A percentile compares a stretch with the other conserved stretches of the same genome.
These are phyloP conservation scores for Quercus variabilis DNA, from an alignment of 306 rosid genomes.

Conservation along the genomic window DNA sequence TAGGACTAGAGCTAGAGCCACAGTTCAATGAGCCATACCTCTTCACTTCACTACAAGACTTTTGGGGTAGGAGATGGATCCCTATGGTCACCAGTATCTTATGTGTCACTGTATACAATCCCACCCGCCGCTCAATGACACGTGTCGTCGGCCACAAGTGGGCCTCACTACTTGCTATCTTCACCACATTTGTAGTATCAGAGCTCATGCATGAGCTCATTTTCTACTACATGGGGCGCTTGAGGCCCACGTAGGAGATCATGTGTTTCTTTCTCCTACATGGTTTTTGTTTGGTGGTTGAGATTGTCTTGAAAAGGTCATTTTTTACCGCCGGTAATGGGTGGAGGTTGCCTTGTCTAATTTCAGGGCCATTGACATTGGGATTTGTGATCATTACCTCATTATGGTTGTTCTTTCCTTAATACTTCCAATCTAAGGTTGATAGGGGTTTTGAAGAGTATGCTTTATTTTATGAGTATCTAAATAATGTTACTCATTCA, in stretches of 20 bases:
- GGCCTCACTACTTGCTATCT: conserved; percentile 42
- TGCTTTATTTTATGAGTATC: conserved; percentile 36
- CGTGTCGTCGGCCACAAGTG: conserved; percentile 19
- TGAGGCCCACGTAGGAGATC: conserved; percentile 50
- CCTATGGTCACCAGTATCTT: conserved; percentile 54
- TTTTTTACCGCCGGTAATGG: not conserved
- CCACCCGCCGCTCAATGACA: conserved; percentile 4
- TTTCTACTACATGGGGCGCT: conserved; percentile 43
- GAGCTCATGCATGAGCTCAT: conserved; percentile 68
- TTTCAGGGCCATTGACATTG: conserved; percentile 46
- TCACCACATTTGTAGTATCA: conserved; percentile 46
- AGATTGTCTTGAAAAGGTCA: conserved; percentile 44
- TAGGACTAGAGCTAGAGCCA: conserved; percentile 58
- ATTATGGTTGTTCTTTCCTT: conserved; percentile 65
- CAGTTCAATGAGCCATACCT: conserved; percentile 61
- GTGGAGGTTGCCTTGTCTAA: conserved; percentile 35
- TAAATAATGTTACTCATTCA: conserved; percentile 13
- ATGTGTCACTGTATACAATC: conserved; percentile 47
- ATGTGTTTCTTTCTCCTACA: conserved; percentile 58
- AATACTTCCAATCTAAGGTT: conserved; percentile 34
- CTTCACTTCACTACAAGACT: conserved; percentile 66
- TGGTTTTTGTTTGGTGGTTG: conserved; percentile 44
- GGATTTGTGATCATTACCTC: conserved; percentile 44
- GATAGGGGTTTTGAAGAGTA: conserved; percentile 65
- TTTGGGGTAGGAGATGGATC: conserved; percentile 83